Conservation (phyloP, 352 stramenopile genomes). For the Thalassiosira exigua region DNA sequence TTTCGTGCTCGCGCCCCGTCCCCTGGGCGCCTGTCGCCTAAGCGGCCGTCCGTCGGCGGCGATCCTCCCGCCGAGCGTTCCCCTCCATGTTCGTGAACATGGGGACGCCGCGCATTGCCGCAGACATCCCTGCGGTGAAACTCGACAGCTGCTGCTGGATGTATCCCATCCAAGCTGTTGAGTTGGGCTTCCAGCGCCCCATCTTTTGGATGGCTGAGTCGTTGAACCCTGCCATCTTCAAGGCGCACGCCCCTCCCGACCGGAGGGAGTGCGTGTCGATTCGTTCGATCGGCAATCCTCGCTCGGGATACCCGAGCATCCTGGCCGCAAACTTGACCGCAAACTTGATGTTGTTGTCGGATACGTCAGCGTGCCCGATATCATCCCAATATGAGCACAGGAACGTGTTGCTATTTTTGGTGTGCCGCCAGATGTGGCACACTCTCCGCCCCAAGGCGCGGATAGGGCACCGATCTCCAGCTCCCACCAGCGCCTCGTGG, state of each 20-base stretch:
- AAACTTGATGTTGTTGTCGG: conserved; percentile 10
- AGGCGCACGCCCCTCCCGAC: background rate
- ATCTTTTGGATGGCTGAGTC: background rate
- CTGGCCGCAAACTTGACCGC: conserved; percentile 22
- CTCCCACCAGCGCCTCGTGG: background rate
- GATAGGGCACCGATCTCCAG: background rate
- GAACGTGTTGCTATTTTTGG: background rate
- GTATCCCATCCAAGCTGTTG: background rate
- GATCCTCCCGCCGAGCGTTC: no score
- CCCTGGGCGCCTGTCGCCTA: no score
- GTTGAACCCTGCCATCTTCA: background rate
- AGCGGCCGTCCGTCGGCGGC: no score
- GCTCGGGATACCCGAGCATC: background rate
- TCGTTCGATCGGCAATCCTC: conserved; percentile 5
- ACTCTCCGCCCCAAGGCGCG: background rate
- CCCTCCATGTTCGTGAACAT: no score
- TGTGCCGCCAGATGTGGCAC: background rate
- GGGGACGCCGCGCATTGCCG: no score
- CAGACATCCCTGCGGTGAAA: background rate
- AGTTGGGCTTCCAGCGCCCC: background rate
- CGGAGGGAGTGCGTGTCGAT: conserved; percentile 11
- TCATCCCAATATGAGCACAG: conserved; percentile 22
- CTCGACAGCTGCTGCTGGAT: background rate
- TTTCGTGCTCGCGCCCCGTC: no score
- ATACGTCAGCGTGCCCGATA: background rate